phyloP scores from a whole-genome alignment of 2,329 filamentous ascomycete species.

The Clonostachys solani region DNA sequence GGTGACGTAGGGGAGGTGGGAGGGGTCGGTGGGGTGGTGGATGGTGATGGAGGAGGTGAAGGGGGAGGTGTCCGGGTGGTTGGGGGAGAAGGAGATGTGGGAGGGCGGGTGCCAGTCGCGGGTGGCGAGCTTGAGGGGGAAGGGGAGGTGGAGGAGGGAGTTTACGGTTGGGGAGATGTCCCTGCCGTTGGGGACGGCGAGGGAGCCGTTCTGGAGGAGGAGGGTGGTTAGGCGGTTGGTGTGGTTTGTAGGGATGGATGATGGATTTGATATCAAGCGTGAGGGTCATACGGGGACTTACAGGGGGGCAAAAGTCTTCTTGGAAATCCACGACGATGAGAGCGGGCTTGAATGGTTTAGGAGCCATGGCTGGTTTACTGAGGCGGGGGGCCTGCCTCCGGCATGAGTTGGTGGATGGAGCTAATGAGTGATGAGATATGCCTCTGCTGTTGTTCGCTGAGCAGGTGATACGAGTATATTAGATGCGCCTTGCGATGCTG shows the following conservation, averaged over 20 bases:
- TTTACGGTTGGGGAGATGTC: slow-evolving; percentile 70
- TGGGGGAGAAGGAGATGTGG: slow-evolving; percentile 86
- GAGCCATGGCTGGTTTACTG: too few species aligned
- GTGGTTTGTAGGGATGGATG: not conserved
- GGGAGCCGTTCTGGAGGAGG: slow-evolving; percentile 64
- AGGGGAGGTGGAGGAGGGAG: slow-evolving; percentile 65
- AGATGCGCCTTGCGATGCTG: too few species aligned
- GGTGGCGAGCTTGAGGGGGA: slow-evolving; percentile 75
- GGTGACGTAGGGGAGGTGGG: slow-evolving; percentile 55
- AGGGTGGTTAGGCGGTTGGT: too few species aligned
- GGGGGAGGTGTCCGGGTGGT: slow-evolving; percentile 62
- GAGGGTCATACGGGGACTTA: slow-evolving; percentile 36
- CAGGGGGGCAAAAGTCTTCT: slow-evolving; percentile 91
- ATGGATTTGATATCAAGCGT: not conserved
- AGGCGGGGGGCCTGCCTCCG: too few species aligned
- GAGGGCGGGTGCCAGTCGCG: slow-evolving; percentile 82
- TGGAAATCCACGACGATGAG: slow-evolving; percentile 82
- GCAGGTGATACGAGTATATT: too few species aligned
- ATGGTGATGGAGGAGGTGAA: slow-evolving; percentile 65
- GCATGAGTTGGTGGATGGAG: too few species aligned
- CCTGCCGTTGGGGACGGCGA: slow-evolving; percentile 74
- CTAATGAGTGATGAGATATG: too few species aligned
- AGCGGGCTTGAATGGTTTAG: slow-evolving; percentile 37
- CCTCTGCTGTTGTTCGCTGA: too few species aligned
- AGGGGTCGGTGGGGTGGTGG: slow-evolving; percentile 58